phyloP scores from a whole-genome alignment of 306 rosid genomes.

The Castanospermum australe region DNA sequence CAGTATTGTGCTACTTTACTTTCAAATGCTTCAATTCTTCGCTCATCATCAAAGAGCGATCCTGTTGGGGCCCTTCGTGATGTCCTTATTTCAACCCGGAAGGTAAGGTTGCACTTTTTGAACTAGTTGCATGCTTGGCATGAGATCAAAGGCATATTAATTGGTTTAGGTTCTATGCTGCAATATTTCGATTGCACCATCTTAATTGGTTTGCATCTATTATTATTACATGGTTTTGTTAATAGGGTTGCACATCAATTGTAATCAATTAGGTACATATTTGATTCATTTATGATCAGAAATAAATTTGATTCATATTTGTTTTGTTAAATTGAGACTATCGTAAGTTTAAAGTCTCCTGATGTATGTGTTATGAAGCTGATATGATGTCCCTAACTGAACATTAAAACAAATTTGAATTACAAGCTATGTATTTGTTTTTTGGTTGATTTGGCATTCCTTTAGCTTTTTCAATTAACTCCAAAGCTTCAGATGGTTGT shows the following conservation, averaged over 20 bases:
- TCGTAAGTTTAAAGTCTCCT: not conserved
- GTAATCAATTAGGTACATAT: not conserved
- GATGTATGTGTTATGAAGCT: not conserved
- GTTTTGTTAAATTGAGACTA: conserved; percentile 4
- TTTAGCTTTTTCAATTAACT: conserved; percentile 5
- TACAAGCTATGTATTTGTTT: not conserved
- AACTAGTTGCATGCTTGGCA: conserved; percentile 26
- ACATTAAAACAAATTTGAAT: not conserved
- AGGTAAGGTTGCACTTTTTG: conserved; percentile 59
- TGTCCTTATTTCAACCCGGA: conserved; percentile 52
- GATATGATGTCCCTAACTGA: not conserved
- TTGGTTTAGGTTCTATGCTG: conserved; percentile 12
- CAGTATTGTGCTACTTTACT: conserved; percentile 76
- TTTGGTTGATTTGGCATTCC: conserved; percentile 17
- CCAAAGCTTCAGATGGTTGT: conserved; percentile 4
- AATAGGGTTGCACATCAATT: not conserved
- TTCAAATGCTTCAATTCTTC: conserved; percentile 57
- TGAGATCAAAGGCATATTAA: conserved; percentile 9
- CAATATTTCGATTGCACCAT: conserved; percentile 8
- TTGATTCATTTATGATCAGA: conserved; percentile 4
- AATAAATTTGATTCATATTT: not conserved
- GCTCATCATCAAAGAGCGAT: conserved; percentile 54
- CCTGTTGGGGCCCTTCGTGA: conserved; percentile 54
- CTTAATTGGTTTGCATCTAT: conserved; percentile 6
- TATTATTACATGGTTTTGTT: conserved; percentile 19